Evolutionary conservation across 2,329 filamentous ascomycete species (phyloP), one percentile per base, ranked within the genome.

Genomic region (Aspergillus phoenicis): DNA sequence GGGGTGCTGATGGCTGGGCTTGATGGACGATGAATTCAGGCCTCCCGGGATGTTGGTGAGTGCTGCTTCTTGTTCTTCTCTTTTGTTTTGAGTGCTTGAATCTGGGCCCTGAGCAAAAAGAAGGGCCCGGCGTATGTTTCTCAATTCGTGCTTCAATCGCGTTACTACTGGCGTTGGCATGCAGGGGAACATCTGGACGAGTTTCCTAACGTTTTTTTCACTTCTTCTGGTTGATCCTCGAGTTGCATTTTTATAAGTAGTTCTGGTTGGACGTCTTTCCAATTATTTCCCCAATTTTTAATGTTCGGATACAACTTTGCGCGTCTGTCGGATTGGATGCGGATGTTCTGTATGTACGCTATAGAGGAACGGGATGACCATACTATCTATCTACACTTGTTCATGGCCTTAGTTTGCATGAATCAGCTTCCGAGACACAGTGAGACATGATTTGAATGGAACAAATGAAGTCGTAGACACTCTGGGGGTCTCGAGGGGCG

Each of bases 301-400:
- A 17, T 45, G 53, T 28, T 54, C 59, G 52, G 48, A 49, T 58
- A 57, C 58, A 57, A 36, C 43, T 28, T 45, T 45, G 58, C 45
- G 36, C 43, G 33, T 57, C 36, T 48, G 22, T 57, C 49, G 28
- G n/a, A n/a, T 22, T 55, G 52, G n/a, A 53, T 47, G 30, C 17
- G 30, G 11, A 58, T 48, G 33, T 36, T 36, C 38, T 52, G 20
- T 52, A 57, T 57, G 53, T 56, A 53, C 36, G 38, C 17, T 53
- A 56, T 45, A 51, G 47, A 51, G 47, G 47, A 51, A 33, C 47
- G 28, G 26, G 24, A 51, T 51, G 47, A 51, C n/a, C 47, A 30
- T 30, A 30, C 26, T 17, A 45, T 7, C 28, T 17, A 45, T 45
- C 17, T 45, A 30, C 47, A 51, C 41, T n/a, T 8, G 5, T 49